phyloP scores from a whole-genome alignment of 371 early-diverging fungal species.

The Apophysomyces ossiformis region DNA sequence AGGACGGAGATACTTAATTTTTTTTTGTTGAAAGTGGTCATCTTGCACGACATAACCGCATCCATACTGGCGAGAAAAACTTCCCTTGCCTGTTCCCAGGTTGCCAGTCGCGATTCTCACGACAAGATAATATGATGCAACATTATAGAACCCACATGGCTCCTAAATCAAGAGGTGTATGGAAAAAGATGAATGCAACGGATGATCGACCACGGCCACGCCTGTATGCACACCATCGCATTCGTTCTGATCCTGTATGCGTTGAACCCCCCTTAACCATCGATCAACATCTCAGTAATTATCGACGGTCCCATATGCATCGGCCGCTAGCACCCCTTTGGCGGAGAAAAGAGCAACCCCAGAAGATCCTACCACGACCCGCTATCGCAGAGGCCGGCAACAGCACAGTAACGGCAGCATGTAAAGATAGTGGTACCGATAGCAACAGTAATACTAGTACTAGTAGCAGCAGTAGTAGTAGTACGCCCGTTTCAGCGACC shows the following conservation, averaged over 20 bases:
- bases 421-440: too few relatives aligned
- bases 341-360: conserved; percentile 18
- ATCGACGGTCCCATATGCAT: conserved; percentile 31
- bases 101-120: conserved; percentile 82
- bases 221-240: conserved; percentile 49
- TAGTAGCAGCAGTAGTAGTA: too few relatives aligned
- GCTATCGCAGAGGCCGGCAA: background rate
- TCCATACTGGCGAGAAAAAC: conserved; percentile 92
- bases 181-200: conserved; percentile 16
- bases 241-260: conserved; percentile 43
- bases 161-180: conserved; percentile 63
- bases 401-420: too few relatives aligned
- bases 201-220: conserved; percentile 40
- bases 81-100: conserved; percentile 78
- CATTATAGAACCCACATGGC: conserved; percentile 83
- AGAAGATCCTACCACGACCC: conserved; percentile 20
- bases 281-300: conserved; percentile 50
- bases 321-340: conserved; percentile 20
- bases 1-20: background rate
- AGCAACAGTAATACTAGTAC: too few relatives aligned
- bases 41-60: conserved; percentile 85
- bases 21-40: conserved; percentile 53
- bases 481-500: too few relatives aligned
- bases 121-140: conserved; percentile 91
- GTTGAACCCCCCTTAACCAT: conserved; percentile 51